Conservation (phyloP, 2,329 filamentous ascomycete species). For the Clonostachys solani region DNA sequence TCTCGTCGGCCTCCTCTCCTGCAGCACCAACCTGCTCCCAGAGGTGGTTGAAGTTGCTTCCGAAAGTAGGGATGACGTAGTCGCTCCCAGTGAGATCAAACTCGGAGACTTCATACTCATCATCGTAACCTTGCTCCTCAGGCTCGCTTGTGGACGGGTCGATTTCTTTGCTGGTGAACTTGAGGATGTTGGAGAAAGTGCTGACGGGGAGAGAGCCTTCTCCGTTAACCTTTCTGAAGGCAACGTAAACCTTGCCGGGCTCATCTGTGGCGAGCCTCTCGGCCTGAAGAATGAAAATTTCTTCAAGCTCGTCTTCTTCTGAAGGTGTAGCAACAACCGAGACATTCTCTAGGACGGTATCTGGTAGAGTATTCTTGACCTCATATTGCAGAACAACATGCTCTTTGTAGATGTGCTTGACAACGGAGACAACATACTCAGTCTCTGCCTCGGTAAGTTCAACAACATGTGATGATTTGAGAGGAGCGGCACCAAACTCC, state of each 20-base stretch:
- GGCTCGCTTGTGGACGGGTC: conserved; percentile 91
- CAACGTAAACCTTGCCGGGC: conserved; percentile 91
- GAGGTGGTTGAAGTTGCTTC: conserved; percentile 89
- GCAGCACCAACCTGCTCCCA: conserved; percentile 92
- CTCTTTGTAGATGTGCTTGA: conserved; percentile 98
- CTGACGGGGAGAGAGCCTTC: conserved; percentile 73
- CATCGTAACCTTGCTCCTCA: conserved; percentile 89
- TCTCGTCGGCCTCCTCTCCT: conserved; percentile 88
- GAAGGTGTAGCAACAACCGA: conserved; percentile 75
- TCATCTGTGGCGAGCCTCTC: conserved; percentile 79
- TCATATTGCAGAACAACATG: conserved; percentile 95
- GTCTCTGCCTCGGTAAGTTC: conserved; percentile 97
- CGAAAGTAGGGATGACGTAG: conserved; percentile 90
- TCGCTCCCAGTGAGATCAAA: conserved; percentile 88
- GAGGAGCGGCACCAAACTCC: conserved; percentile 73
- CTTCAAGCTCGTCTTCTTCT: conserved; percentile 79
- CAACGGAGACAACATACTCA: conserved; percentile 88
- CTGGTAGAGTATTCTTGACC: conserved; percentile 93
- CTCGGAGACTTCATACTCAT: conserved; percentile 96
- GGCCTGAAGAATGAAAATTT: conserved; percentile 91
- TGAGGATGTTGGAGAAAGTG: conserved; percentile 87
- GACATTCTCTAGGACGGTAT: conserved; percentile 86
- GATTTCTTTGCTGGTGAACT: conserved; percentile 97
- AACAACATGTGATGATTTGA: conserved; percentile 83
- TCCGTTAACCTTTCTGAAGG: conserved; percentile 79